phyloP scores from a whole-genome alignment of 768 basidiomycete species.

The Clitopilus passeckerianus region DNA sequence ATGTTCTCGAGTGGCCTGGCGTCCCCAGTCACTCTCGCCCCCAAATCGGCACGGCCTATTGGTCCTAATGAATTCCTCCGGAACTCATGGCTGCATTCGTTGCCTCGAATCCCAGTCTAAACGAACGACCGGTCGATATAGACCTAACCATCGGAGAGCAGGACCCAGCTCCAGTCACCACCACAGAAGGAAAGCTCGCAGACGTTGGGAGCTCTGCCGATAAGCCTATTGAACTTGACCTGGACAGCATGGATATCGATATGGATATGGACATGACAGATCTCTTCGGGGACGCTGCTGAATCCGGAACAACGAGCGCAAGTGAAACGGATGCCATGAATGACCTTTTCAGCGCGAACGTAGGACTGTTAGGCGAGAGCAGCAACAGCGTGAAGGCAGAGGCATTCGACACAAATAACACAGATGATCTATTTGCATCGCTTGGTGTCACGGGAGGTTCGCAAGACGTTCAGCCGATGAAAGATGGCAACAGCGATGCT shows the following conservation, averaged over 20 bases:
- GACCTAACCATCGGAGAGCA: conserved; percentile 51
- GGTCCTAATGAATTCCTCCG: conserved; percentile 47
- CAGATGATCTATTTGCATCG: conserved; percentile 29
- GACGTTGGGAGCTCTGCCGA: conserved; percentile 63
- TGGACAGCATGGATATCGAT: conserved; percentile 65
- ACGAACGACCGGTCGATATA: conserved; percentile 38
- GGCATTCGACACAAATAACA: conserved; percentile 19
- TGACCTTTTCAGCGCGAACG: conserved; percentile 42
- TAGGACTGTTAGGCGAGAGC: conserved; percentile 4
- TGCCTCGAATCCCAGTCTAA: conserved; percentile 27
- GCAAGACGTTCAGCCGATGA: conserved; percentile 8
- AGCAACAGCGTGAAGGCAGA: conserved; percentile 17
- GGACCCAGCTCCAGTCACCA: conserved; percentile 15
- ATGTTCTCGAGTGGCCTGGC: conserved; percentile 57
- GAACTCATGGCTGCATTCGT: conserved; percentile 66
- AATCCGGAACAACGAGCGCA: conserved; percentile 26
- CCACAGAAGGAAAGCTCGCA: background rate
- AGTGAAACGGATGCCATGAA: conserved; percentile 27
- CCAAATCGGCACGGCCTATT: conserved; percentile 66
- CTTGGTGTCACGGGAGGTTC: conserved; percentile 16
- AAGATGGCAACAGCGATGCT: conserved; percentile 8
- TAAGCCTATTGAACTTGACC: conserved; percentile 77
- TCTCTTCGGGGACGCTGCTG: conserved; percentile 49
- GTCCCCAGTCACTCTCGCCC: conserved; percentile 79
- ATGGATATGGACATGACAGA: conserved; percentile 44